Conservation (phyloP, 176 grass and related monocot species). For the Rhynchospora tenuis region DNA sequence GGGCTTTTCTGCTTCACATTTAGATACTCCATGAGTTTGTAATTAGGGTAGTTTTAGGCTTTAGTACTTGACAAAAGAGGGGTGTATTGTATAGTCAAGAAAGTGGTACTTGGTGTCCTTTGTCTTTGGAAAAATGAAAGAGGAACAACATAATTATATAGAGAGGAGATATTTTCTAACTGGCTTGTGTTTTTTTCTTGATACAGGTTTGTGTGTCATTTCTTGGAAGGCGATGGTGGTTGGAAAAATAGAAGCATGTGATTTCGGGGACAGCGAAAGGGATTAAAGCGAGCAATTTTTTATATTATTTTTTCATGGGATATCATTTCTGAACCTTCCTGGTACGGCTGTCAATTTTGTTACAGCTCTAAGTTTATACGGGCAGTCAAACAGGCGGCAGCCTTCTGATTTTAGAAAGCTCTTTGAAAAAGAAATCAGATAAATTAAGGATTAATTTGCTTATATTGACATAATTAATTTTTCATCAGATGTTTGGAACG, state of each 20-base stretch:
- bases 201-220: background rate
- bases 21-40: conserved; percentile 13
- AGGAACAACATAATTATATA: background rate
- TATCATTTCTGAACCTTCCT: background rate
- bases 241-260: conserved; percentile 17
- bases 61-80: background rate
- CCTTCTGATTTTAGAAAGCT: no score
- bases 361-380: no score
- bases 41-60: no score
- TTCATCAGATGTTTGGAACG: no score
- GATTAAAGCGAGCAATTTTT: background rate
- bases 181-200: background rate
- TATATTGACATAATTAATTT: no score
- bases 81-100: background rate
- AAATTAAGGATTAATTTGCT: no score
- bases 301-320: background rate
- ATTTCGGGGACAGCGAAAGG: conserved; percentile 2
- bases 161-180: background rate
- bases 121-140: background rate
- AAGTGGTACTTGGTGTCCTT: background rate
- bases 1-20: conserved; percentile 24
- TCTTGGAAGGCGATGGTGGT: conserved; percentile 15
- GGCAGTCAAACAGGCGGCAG: no score
- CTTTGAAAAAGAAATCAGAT: no score
- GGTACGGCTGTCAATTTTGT: background rate